Percentiles rank a stretch among this genome's conserved stretches.
Conservation (phyloP, 2,329 filamentous ascomycete genomes). For the Ceratocystis harringtonii region DNA sequence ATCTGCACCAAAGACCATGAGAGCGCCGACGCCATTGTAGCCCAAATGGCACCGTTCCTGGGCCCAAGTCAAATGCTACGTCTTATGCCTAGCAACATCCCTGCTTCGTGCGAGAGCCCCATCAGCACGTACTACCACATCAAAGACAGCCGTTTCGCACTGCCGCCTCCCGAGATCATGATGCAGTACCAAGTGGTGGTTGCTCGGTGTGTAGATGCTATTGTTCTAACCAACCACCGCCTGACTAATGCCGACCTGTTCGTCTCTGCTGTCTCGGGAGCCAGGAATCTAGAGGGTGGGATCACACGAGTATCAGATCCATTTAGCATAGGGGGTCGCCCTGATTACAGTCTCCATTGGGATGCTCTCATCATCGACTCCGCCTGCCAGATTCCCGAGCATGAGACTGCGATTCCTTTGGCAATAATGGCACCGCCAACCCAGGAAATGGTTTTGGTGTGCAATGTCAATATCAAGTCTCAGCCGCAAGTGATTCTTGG, state of each 20-base stretch:
- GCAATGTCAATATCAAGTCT: background rate
- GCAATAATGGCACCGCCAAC: background rate
- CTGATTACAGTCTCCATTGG: background rate
- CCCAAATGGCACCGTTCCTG: background rate
- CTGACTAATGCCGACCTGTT: background rate
- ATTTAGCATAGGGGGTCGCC: background rate
- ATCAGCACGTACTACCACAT: background rate
- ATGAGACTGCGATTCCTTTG: background rate
- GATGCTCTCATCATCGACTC: background rate
- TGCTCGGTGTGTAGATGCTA: background rate
- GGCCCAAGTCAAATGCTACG: background rate
- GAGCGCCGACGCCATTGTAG: background rate
- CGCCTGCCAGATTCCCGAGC: background rate
- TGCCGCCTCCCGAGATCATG: background rate
- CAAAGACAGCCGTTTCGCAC: background rate
- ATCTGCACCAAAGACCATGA: slow-evolving; percentile 1
- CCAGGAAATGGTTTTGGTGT: background rate
- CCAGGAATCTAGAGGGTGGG: background rate
- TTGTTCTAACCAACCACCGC: background rate
- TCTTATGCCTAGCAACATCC: background rate
- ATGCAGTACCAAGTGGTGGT: background rate
- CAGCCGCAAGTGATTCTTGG: slow-evolving; percentile 3
- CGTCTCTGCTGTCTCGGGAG: background rate
- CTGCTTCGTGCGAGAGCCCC: background rate
- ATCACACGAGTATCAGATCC: background rate